Evolutionary conservation across 129 eudicot genomes (phyloP).

Genomic region (sunflower (Helianthus annuus)): DNA sequence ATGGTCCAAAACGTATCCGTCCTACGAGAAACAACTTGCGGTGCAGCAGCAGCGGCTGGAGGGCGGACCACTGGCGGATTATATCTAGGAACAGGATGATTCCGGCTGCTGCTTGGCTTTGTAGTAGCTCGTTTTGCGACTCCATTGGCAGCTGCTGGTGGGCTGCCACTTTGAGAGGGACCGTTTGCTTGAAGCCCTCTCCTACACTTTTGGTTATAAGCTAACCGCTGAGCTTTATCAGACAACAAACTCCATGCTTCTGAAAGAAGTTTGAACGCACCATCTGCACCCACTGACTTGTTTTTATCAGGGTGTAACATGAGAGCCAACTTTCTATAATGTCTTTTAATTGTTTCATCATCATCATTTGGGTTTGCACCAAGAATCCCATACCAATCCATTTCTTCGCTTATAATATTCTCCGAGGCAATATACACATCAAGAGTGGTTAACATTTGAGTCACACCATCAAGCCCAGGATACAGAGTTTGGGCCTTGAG

Average conservation of each 20-base stretch:
- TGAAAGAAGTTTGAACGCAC: slow-evolving; percentile 40
- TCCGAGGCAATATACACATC: slow-evolving; percentile 69
- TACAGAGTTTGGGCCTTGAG: slow-evolving; percentile 67
- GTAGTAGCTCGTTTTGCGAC: slow-evolving; percentile 38
- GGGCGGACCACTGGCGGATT: slow-evolving; percentile 32
- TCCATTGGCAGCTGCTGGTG: slow-evolving; percentile 55
- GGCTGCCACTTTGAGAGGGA: slow-evolving; percentile 44
- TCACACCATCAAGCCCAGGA: slow-evolving; percentile 68
- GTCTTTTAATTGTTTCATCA: slow-evolving; percentile 60
- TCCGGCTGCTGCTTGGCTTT: slow-evolving; percentile 40
- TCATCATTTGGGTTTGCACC: slow-evolving; percentile 60
- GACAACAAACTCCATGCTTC: slow-evolving; percentile 82
- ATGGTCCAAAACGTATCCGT: slow-evolving; percentile 87
- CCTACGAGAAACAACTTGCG: slow-evolving; percentile 34
- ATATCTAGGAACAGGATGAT: slow-evolving; percentile 28
- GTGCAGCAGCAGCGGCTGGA: slow-evolving; percentile 30
- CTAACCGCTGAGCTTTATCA: slow-evolving; percentile 57
- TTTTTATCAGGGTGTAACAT: slow-evolving; percentile 87
- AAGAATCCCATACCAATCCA: slow-evolving; percentile 77
- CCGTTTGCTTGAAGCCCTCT: slow-evolving; percentile 13
- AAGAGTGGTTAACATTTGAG: slow-evolving; percentile 59
- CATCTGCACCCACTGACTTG: slow-evolving; percentile 66
- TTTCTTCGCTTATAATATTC: slow-evolving; percentile 63
- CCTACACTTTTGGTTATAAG: slow-evolving; percentile 59
- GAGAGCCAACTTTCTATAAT: slow-evolving; percentile 68